Evolutionary conservation across 75 land plant genomes (phyloP).

Genomic region (Isoetes taiwanensis): DNA sequence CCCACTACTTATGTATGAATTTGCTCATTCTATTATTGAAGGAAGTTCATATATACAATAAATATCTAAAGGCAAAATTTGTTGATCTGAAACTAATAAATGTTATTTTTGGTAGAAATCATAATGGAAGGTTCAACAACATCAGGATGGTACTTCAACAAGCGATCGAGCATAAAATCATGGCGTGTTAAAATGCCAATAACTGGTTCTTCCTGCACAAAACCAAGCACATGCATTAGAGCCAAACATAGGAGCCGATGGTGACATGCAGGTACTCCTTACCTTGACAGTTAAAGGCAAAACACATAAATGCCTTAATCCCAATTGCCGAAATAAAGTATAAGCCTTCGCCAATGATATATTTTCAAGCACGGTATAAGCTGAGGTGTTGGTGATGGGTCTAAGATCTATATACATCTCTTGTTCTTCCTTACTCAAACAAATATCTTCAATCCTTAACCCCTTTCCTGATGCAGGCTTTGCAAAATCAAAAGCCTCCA

Average conservation of each 20-base stretch:
- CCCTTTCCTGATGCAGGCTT: background rate
- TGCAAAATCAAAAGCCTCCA: background rate
- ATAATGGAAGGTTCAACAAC: too few relatives aligned
- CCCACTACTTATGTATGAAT: too few relatives aligned
- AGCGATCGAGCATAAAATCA: too few relatives aligned
- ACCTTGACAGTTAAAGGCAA: background rate
- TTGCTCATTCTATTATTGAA: too few relatives aligned
- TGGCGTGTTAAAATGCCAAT: too few relatives aligned
- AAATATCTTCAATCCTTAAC: background rate
- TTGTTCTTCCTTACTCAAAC: background rate
- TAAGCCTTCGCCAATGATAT: conserved; percentile 1
- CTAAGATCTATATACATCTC: background rate
- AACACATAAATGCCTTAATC: background rate
- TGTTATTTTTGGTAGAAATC: too few relatives aligned
- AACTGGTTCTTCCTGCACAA: too few relatives aligned
- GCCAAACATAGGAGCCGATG: background rate
- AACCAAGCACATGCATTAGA: background rate
- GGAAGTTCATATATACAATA: too few relatives aligned
- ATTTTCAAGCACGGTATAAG: conserved; percentile 2
- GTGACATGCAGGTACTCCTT: background rate
- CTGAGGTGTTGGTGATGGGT: background rate
- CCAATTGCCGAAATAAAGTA: background rate
- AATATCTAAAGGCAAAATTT: too few relatives aligned
- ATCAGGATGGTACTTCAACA: too few relatives aligned
- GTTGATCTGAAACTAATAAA: too few relatives aligned